phyloP scores from a whole-genome alignment of 768 basidiomycete genomes.

The Collybia mongolica region DNA sequence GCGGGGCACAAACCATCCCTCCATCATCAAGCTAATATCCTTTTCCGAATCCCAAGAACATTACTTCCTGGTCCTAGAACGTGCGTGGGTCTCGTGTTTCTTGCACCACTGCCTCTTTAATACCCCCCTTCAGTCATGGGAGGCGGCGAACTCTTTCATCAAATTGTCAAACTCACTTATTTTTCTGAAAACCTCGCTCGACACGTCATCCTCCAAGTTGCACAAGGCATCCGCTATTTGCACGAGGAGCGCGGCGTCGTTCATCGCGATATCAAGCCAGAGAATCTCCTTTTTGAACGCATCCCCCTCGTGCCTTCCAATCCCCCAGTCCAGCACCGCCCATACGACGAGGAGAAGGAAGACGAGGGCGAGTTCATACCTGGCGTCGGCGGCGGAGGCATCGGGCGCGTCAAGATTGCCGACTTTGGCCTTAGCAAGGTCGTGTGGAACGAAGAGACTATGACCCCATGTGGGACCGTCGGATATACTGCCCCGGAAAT shows the following conservation, averaged over 20 bases:
- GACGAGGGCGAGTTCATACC: conserved; percentile 96
- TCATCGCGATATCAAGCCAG: conserved; percentile 99
- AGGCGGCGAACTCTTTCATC: conserved; percentile 97
- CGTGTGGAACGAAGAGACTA: conserved; percentile 98
- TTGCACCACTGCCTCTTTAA: conserved; percentile 8
- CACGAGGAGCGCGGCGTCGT: conserved; percentile 98
- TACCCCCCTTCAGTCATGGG: conserved; percentile 73
- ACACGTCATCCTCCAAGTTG: conserved; percentile 96
- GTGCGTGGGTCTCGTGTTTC: conserved; percentile 43
- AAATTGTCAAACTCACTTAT: conserved; percentile 98
- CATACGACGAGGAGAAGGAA: conserved; percentile 97
- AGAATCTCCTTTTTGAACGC: conserved; percentile 91
- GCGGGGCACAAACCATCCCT: conserved; percentile 91
- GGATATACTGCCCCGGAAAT: conserved; percentile 99
- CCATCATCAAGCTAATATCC: conserved; percentile 86
- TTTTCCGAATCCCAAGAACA: conserved; percentile 93
- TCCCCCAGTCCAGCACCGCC: conserved; percentile 59
- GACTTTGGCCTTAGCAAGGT: conserved; percentile 98
- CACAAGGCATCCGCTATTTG: conserved; percentile 89
- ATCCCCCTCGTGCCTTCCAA: conserved; percentile 92
- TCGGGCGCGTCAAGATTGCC: conserved; percentile 97
- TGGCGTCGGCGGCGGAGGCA: conserved; percentile 93
- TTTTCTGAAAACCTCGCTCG: conserved; percentile 97
- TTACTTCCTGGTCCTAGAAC: conserved; percentile 92
- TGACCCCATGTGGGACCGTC: conserved; percentile 99